Base-by-base conservation (phyloP, 2,329 filamentous ascomycete genomes). In the Leptographium flavum region DNA sequence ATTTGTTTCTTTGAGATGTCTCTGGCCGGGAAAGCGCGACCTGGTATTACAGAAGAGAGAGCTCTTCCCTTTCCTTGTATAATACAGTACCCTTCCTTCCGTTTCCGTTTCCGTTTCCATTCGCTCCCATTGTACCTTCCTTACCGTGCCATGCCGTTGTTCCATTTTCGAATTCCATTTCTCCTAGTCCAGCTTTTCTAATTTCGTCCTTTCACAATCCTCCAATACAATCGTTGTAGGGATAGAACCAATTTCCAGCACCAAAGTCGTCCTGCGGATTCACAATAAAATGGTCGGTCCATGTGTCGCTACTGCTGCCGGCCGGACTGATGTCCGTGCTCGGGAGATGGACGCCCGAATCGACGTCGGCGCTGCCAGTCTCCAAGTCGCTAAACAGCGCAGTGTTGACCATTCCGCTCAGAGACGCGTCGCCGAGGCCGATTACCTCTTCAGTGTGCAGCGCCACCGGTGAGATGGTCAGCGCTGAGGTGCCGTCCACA, bases 211-310 rank as follows among this genome's bases (percentile, higher is more conserved):
- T n/a, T n/a, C 31, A 21, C 37, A 30, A 21, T 5, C 32, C 33
- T 25, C 39, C 39, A 19, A 51, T 46, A 14, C 33, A 44, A 33
- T 51, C 47, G 44, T 51, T 50, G 33, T 43, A 47, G 0, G 50
- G 50, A 27, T 47, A 52, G 25, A 52, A 50, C 48, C 48, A 52
- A 45, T 47, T 52, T 27, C 35, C 37, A 8, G 44, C 36, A 9
- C 42, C 47, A 45, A 48, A 48, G 9, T 50, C 48, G 23, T 36
- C 46, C 30, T 40, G 45, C 15, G 46, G 41, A 19, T 47, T 45
- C 30, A 47, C 28, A 13, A 46, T 40, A 43, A 47, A 48, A 10
- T 52, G 46, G 28, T 50, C 48, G 2, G 33, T 35, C 48, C 50
- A 52, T 2, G 32, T 17, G 2, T 23, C 42, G 1, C 35, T 31